A percentile compares a stretch with the other conserved stretches of the same genome.
Conservation (phyloP, 805 yeast species). For the Barnettozyma populi region DNA sequence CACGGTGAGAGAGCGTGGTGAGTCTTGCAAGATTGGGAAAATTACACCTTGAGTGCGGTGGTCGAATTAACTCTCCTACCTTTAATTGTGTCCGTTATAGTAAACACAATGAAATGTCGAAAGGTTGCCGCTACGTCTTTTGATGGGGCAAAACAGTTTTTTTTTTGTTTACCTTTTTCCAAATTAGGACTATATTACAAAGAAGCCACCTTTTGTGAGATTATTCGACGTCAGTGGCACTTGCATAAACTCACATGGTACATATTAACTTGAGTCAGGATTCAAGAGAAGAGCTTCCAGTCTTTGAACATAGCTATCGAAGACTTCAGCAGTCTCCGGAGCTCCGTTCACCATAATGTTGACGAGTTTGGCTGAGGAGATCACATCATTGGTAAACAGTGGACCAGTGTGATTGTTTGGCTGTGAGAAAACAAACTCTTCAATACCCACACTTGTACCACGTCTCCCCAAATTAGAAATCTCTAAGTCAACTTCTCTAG, state of each 20-base stretch:
- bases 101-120: too few species aligned
- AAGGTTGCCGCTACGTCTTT: background rate
- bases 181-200: slow-evolving; percentile 3
- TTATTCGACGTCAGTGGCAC: background rate
- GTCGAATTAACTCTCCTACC: background rate
- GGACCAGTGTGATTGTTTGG: slow-evolving; percentile 8
- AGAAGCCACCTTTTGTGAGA: too few species aligned
- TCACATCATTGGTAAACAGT: slow-evolving; percentile 6
- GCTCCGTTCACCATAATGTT: slow-evolving; percentile 6
- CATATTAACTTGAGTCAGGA: background rate
- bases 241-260: background rate
- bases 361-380: background rate
- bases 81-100: background rate
- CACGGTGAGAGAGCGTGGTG: too few species aligned
- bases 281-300: background rate
- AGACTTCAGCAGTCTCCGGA: slow-evolving; percentile 2
- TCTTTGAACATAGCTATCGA: background rate
- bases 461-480: slow-evolving; percentile 9
- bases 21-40: too few species aligned
- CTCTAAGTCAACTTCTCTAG: slow-evolving; percentile 4
- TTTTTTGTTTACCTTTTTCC: slow-evolving; percentile 12
- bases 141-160: background rate
- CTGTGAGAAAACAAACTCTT: slow-evolving; percentile 8
- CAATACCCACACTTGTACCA: background rate
- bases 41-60: too few species aligned